Evolutionary conservation across 1,284 basidiomycete genomes (phyloP), one percentile per base, ranked within the genome.

Genomic region (Apiotrichum laibachii): DNA sequence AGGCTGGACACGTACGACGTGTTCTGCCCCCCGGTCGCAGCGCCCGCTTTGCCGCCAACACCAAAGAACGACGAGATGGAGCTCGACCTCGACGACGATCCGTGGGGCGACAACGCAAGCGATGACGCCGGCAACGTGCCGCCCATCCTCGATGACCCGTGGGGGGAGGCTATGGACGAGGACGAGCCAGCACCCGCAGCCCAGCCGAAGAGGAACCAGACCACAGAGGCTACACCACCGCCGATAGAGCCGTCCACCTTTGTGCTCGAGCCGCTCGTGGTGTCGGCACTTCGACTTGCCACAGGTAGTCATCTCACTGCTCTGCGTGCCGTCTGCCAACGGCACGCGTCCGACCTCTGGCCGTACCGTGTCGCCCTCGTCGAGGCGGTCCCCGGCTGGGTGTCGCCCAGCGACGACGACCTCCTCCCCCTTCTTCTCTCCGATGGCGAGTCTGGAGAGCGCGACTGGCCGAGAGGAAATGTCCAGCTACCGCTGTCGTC

Each of bases 331-430:
- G 78, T 94, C 43, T 76, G 85, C 61, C 71, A 80, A 43, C 83
- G 84, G 50, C 88, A 92, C 70, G 72, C 77, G 26, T 42, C 69
- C 8, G 71, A 77, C 26, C 76, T 94, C 31, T 89, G 86, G 83
- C 86, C 87, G 3, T 83, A 80, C 68, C 88, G 92, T 45, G 82
- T 88, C 66, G 67, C 76, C 21, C 83, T 95, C 53, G 79, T 93
- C 55, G 83, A 88, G 59, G 82, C 80, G 56, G 84, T 95, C 56
- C 90, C 92, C 19, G 84, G 85, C 62, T 86, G 90, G 77, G 78
- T 82, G 5, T 80, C 84, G 42, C 88, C 90, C 0, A 54, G 55
- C 3, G 69, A 73, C 2, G 79, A 84, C 3, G 78, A 83, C 43
- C 87, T 84, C 66, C 80, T 80, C 22, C 81, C 82, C 22, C 65